These are phyloP conservation scores for Brettanomyces nanus DNA, from an alignment of 805 yeast species.

Conservation along the genomic window DNA sequence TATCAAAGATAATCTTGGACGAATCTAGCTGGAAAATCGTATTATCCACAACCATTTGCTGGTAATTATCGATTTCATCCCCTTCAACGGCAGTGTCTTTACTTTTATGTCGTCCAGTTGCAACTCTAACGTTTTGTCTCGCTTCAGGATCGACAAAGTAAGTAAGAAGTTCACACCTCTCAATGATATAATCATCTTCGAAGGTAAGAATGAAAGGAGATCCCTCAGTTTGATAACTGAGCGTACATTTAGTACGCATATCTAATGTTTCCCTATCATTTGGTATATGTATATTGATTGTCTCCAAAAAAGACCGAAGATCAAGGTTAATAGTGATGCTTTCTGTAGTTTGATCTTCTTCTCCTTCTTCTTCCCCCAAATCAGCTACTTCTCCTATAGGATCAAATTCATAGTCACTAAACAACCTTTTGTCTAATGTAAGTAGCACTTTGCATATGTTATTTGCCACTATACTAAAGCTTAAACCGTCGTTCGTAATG, in stretches of 20 bases:
- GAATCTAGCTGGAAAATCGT: constrained; percentile 27
- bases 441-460: constrained; percentile 33
- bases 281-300: constrained; percentile 34
- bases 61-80: constrained; percentile 17
- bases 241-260: constrained; percentile 35
- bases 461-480: constrained; percentile 40
- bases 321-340: constrained; percentile 33
- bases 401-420: constrained; percentile 25
- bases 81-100: constrained; percentile 19
- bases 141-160: constrained; percentile 20
- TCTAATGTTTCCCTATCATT: constrained; percentile 14
- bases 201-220: constrained; percentile 48
- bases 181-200: constrained; percentile 44
- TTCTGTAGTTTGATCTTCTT: constrained; percentile 8
- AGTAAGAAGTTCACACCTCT: constrained; percentile 50
- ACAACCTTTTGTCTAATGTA: constrained; percentile 29
- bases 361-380: constrained; percentile 7
- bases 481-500: constrained; percentile 43
- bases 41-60: constrained; percentile 23
- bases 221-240: constrained; percentile 42
- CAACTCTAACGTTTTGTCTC: neutral
- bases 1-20: constrained; percentile 39
- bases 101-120: neutral
- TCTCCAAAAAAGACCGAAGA: constrained; percentile 39
- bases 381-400: constrained; percentile 8